Conservation (phyloP, 257 asterid genomes). For the Solanum commersonii region DNA sequence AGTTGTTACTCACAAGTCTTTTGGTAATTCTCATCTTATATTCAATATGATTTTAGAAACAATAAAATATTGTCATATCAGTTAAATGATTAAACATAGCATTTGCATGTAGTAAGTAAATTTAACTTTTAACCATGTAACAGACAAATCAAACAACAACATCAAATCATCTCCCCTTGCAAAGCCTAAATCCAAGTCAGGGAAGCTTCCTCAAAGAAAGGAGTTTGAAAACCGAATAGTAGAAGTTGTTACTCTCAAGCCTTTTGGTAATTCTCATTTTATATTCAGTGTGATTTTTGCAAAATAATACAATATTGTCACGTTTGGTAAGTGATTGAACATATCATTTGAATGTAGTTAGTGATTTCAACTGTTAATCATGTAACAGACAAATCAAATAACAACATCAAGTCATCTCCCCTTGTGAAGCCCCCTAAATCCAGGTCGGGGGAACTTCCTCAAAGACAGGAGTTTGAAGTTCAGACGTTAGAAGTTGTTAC, state of each 20-base stretch:
- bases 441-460: neutral
- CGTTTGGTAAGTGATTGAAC: neutral
- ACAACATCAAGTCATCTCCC: neutral
- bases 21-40: neutral
- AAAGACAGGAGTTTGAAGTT: neutral
- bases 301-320: neutral
- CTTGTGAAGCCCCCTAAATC: neutral
- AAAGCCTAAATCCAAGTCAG: neutral
- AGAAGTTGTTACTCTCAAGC: neutral
- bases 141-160: neutral
- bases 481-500: neutral
- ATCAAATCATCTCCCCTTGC: neutral
- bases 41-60: neutral
- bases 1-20: neutral
- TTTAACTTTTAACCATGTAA: no score
- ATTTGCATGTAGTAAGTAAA: neutral
- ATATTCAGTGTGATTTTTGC: neutral
- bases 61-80: no score
- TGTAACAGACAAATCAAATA: neutral
- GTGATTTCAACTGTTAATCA: neutral
- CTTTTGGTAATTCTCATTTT: neutral
- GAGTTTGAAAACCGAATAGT: neutral
- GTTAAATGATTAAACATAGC: neutral
- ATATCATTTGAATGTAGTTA: neutral
- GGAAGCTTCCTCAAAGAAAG: neutral